Evolutionary conservation across 164 flowering plant genomes (phyloP).

Genomic region (Magnolia kwangsiensis): DNA sequence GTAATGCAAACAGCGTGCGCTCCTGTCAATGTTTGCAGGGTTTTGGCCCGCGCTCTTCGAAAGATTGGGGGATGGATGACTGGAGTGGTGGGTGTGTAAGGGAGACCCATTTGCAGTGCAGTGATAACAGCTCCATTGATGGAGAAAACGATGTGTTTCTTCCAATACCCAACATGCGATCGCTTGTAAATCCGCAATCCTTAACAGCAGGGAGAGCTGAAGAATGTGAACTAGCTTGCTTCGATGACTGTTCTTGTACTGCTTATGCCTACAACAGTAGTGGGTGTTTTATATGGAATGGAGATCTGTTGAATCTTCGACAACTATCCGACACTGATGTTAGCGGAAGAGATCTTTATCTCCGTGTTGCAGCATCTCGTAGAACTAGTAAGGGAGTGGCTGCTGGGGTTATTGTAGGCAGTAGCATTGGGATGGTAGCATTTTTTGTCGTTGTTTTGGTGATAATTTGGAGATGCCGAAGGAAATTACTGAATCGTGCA

Average conservation of each 20-base stretch:
- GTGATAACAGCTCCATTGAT: not conserved
- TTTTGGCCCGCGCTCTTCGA: conserved; percentile 4
- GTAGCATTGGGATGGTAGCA: conserved; percentile 10
- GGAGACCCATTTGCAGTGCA: conserved; percentile 16
- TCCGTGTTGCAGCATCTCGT: not conserved
- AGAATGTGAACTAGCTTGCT: conserved; percentile 16
- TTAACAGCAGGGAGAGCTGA: not conserved
- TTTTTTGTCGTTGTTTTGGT: conserved; percentile 14
- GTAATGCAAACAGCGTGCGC: conserved; percentile 5
- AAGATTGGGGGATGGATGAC: conserved; percentile 13
- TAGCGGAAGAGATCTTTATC: not conserved
- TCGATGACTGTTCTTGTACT: conserved; percentile 17
- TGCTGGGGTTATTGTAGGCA: conserved; percentile 16
- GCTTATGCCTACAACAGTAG: conserved; percentile 12
- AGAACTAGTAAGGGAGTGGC: conserved; percentile 6
- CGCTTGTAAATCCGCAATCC: not conserved
- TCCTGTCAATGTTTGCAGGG: conserved; percentile 19
- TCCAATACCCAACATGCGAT: not conserved
- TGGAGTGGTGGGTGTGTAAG: conserved; percentile 25
- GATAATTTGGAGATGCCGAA: conserved; percentile 9
- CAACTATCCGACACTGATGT: not conserved
- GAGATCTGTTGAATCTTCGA: not conserved
- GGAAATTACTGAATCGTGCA: conserved; percentile 3
- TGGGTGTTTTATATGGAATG: not conserved
- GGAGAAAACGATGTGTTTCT: not conserved